phyloP scores from a whole-genome alignment of 768 basidiomycete genomes.

The Mycena haematopus region DNA sequence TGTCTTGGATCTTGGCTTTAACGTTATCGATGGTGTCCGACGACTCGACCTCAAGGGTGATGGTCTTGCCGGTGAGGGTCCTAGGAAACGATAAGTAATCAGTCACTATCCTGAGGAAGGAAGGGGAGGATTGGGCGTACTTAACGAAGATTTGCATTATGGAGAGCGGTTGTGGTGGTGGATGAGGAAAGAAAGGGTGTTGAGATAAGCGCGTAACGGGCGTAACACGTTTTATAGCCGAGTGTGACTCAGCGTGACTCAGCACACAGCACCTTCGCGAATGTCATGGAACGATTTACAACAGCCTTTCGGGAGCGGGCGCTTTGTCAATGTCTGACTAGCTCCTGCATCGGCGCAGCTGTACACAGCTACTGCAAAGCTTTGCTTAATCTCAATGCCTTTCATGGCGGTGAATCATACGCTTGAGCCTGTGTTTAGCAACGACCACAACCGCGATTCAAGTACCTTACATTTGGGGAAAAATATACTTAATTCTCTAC shows the following conservation, averaged over 20 bases:
- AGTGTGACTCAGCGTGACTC: slow-evolving; percentile 6
- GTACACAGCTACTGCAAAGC: too few species aligned
- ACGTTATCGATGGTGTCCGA: slow-evolving; percentile 76
- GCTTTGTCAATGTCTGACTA: background rate
- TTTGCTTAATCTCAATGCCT: too few species aligned
- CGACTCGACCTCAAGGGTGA: slow-evolving; percentile 76
- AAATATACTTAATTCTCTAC: too few species aligned
- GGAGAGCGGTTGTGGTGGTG: slow-evolving; percentile 1
- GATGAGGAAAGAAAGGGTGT: slow-evolving; percentile 10
- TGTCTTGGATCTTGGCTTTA: slow-evolving; percentile 88
- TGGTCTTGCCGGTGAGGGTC: slow-evolving; percentile 75
- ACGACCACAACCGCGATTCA: too few species aligned
- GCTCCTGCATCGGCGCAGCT: too few species aligned
- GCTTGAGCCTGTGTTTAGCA: too few species aligned
- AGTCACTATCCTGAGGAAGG: background rate
- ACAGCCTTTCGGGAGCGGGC: background rate
- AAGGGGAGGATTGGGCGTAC: slow-evolving; percentile 4
- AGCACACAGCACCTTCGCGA: slow-evolving; percentile 2
- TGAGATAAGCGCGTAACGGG: slow-evolving; percentile 7
- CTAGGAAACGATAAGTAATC: background rate
- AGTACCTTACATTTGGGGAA: too few species aligned
- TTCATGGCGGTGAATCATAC: too few species aligned
- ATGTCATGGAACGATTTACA: slow-evolving; percentile 16
- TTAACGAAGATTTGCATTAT: slow-evolving; percentile 57
- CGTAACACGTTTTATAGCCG: slow-evolving; percentile 15